Evolutionary conservation across 2,329 filamentous ascomycete genomes (phyloP), one percentile per base, ranked within the genome.

Genomic region (Penicillium sp.): DNA sequence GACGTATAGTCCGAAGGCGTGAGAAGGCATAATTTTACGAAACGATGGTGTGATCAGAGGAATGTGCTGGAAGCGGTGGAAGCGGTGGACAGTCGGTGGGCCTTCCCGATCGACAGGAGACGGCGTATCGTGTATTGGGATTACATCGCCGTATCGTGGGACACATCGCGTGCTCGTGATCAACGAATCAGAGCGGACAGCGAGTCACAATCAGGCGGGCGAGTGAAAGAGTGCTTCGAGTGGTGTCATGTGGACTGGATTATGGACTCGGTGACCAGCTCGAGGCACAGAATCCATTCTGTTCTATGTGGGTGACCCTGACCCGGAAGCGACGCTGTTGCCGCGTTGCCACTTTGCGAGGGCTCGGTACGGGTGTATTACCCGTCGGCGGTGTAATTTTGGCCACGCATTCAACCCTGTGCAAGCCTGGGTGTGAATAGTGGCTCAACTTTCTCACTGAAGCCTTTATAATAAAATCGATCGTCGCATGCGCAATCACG

Each of bases 41-140:
- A 53, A 48, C 55, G 61, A 64, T 64, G 62, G 62, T 64, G 61
- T 64, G 61, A 63, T 63, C 54, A 28, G 42, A 16, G 35, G 35
- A 36, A 36, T 20, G 33, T 9, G 33, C 33, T 36, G 33, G 33
- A 36, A 36, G 8, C 33, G 33, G 33, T 20, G 16, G 33, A 38
- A 13, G 16, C 6, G n/a, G n/a, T n/a, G n/a, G n/a, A n/a, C n/a
- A n/a, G n/a, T n/a, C 33, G 33, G 33, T 20, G 16, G 33, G 20
- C 20, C 4, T n/a, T 38, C 27, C 35, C 35, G 38, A 44, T 46
- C 18, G 33, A 45, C 48, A 20, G 27, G 18, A 38, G 11, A 20
- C 18, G 8, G 28, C 14, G 28, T 11, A 14, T 46, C 13, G 20
- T 13, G 10, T 7, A 48, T 10, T 48, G 46, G 20, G 20, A 43